Conservation (phyloP, 1,284 basidiomycete genomes). For the Microbotryum saponariae region DNA sequence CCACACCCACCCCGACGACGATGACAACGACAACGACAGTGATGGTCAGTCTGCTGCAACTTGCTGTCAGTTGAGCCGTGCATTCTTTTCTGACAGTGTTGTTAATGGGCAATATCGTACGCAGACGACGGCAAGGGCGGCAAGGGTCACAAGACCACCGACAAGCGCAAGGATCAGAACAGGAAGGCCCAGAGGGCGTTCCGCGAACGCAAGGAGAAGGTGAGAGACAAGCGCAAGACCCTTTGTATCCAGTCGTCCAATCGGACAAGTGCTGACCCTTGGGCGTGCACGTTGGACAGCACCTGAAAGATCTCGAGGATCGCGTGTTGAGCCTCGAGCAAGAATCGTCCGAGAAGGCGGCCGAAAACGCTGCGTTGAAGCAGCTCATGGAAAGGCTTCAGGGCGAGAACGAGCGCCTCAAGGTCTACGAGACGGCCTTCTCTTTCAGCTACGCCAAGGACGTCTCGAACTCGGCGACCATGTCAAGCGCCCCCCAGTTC, state of each 20-base stretch:
- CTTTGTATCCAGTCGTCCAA: neutral
- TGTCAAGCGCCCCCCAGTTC: slow-evolving; percentile 22
- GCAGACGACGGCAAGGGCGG: slow-evolving; percentile 9
- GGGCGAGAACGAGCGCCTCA: slow-evolving; percentile 28
- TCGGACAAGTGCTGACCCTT: neutral
- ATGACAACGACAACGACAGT: neutral
- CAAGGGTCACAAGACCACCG: slow-evolving; percentile 22
- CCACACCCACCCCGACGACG: slow-evolving; percentile 2
- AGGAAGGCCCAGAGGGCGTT: slow-evolving; percentile 35
- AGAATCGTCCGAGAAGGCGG: slow-evolving; percentile 12
- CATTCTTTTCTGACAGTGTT: neutral
- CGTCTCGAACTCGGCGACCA: slow-evolving; percentile 16
- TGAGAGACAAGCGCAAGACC: neutral
- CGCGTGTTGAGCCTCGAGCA: slow-evolving; percentile 29
- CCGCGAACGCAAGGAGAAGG: slow-evolving; percentile 35
- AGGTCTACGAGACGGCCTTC: slow-evolving; percentile 27
- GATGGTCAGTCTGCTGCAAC: neutral
- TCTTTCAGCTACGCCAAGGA: slow-evolving; percentile 28
- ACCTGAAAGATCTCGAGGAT: slow-evolving; percentile 34
- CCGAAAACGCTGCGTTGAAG: slow-evolving; percentile 33
- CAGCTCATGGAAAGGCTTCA: slow-evolving; percentile 27
- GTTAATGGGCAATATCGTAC: neutral
- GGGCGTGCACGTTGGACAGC: slow-evolving; percentile 4
- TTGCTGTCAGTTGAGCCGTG: neutral
- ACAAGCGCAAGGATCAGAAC: slow-evolving; percentile 29